Conservation (phyloP, 257 asterid genomes). For the Agastache rugosa region DNA sequence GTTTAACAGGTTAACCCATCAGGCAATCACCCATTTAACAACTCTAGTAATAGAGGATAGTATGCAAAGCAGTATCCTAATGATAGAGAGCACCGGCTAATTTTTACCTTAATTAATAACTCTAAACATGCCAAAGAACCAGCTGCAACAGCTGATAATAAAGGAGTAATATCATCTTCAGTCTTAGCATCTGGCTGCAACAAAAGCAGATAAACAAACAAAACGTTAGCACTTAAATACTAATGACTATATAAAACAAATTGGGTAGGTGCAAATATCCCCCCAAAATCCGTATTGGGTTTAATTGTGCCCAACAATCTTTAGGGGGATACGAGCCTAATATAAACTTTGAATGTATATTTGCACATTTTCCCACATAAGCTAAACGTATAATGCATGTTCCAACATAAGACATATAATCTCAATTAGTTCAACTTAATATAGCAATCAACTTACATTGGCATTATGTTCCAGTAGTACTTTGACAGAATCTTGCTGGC, state of each 20-base stretch:
- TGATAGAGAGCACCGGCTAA: constrained; percentile 8
- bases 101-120: constrained; percentile 71
- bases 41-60: neutral
- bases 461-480: constrained; percentile 80
- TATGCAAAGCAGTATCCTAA: constrained; percentile 9
- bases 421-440: neutral
- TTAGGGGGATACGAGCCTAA: no score
- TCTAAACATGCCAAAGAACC: constrained; percentile 79
- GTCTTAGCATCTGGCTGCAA: constrained; percentile 86
- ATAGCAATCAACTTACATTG: constrained; percentile 55
- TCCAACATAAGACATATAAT: no score
- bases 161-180: constrained; percentile 86
- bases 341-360: no score
- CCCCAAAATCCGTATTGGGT: neutral
- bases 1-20: neutral
- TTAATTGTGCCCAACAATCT: no score
- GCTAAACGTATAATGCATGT: no score
- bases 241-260: neutral
- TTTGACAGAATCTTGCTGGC: constrained; percentile 78
- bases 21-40: neutral
- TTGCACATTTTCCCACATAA: no score
- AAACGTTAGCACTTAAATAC: neutral
- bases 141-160: constrained; percentile 95
- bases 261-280: no score
- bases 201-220: constrained; percentile 32